Percentiles rank a stretch among this genome's conserved stretches.
phyloP scores from a whole-genome alignment of 129 eudicot species.

The Rutidosis leptorrhynchoides region DNA sequence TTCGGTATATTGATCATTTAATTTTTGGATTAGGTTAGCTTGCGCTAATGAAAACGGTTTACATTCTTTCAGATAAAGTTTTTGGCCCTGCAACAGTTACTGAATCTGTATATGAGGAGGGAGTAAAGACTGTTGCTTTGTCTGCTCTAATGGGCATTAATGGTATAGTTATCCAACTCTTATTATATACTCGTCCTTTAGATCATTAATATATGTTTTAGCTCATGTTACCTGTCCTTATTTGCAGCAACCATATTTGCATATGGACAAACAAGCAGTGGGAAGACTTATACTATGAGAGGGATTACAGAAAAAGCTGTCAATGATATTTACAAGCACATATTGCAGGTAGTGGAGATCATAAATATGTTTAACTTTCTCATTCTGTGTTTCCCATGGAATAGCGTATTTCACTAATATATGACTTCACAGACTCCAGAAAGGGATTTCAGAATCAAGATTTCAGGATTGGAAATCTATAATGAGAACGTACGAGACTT shows the following conservation, averaged over 20 bases:
- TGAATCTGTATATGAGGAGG: conserved; percentile 79
- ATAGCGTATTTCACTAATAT: background rate
- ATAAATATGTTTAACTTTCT: background rate
- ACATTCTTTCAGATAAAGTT: conserved; percentile 64
- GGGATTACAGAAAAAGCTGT: conserved; percentile 97
- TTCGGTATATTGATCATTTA: background rate
- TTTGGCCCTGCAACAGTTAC: conserved; percentile 75
- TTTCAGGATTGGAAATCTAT: conserved; percentile 89
- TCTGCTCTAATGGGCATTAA: conserved; percentile 95
- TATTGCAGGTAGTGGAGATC: conserved; percentile 69
- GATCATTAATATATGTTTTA: background rate
- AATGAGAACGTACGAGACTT: conserved; percentile 92
- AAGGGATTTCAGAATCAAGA: conserved; percentile 70
- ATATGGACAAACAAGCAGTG: conserved; percentile 98
- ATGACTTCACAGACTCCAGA: conserved; percentile 70
- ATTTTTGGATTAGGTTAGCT: background rate
- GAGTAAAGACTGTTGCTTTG: conserved; percentile 89
- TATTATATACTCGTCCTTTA: background rate
- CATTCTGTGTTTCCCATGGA: background rate
- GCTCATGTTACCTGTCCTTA: background rate
- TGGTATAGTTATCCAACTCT: conserved; percentile 40
- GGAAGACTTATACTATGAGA: conserved; percentile 93
- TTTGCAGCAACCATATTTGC: conserved; percentile 94
- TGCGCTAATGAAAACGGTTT: conserved; percentile 4
- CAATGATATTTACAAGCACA: conserved; percentile 74